These are phyloP conservation scores for Botryosphaeria dothidea DNA, from an alignment of 2,329 filamentous ascomycete species.

Conservation along the genomic window DNA sequence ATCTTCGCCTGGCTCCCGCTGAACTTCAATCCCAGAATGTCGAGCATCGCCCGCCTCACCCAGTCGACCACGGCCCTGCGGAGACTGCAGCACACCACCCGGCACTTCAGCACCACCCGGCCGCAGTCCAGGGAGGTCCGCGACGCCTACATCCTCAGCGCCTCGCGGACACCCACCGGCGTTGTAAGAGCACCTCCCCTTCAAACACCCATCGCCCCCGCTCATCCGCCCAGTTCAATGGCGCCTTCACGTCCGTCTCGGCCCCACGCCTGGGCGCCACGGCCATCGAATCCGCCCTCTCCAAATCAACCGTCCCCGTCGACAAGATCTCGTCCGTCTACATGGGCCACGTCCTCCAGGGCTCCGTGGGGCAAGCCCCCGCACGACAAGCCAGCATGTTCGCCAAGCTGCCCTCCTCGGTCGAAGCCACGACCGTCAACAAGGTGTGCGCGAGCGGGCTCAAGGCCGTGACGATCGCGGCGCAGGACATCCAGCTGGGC, in stretches of 20 bases:
- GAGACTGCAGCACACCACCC: conserved; percentile 12
- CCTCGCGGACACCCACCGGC: conserved; percentile 82
- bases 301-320: conserved; percentile 79
- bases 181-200: conserved; percentile 60
- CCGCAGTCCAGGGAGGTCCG: conserved; percentile 64
- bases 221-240: conserved; percentile 74
- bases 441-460: conserved; percentile 97
- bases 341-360: conserved; percentile 94
- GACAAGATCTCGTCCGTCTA: conserved; percentile 89
- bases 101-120: conserved; percentile 38
- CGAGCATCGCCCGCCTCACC: neutral
- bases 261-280: conserved; percentile 87
- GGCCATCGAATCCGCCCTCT: conserved; percentile 87
- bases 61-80: neutral
- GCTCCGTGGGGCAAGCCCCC: conserved; percentile 81
- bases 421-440: conserved; percentile 93
- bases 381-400: conserved; percentile 89
- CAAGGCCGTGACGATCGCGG: conserved; percentile 87
- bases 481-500: conserved; percentile 92
- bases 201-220: neutral
- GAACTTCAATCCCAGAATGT: neutral
- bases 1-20: neutral
- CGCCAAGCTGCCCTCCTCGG: conserved; percentile 75
- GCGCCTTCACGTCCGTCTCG: conserved; percentile 77
- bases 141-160: conserved; percentile 93